Evolutionary conservation across 305 asterid genomes (phyloP).

Genomic region (Salvia sclarea): DNA sequence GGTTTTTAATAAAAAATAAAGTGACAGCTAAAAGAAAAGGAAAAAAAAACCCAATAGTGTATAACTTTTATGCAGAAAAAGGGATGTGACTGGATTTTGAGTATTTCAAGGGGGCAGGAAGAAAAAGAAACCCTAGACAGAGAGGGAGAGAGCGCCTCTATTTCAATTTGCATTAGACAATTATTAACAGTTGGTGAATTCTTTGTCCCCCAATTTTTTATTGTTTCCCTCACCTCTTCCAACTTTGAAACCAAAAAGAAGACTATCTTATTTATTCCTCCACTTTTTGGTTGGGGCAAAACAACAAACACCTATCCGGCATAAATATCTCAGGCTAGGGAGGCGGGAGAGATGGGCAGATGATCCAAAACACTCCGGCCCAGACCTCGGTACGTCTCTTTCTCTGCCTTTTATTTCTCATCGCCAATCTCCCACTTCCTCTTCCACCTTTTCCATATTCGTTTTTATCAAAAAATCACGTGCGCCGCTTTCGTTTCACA

Average conservation of each 20-base stretch:
- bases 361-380: conserved; percentile 51
- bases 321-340: conserved; percentile 35
- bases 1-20: no score
- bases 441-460: conserved; percentile 14
- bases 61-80: no score
- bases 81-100: no score
- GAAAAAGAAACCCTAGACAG: conserved; percentile 24
- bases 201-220: background rate
- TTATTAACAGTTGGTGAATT: background rate
- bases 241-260: conserved; percentile 3
- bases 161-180: background rate
- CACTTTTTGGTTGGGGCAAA: conserved; percentile 30
- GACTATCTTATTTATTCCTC: background rate
- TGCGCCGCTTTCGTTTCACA: background rate
- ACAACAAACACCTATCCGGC: conserved; percentile 35
- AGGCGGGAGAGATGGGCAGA: conserved; percentile 31
- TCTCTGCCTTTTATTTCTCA: conserved; percentile 26
- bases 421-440: background rate
- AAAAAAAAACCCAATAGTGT: no score
- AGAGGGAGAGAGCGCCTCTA: background rate
- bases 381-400: conserved; percentile 43
- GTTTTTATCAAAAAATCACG: conserved; percentile 3
- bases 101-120: background rate
- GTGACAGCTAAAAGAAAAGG: no score
- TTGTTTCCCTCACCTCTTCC: background rate